Evolutionary conservation across 495 filamentous ascomycete species (phyloP).

Genomic region (Parmelia sp.): DNA sequence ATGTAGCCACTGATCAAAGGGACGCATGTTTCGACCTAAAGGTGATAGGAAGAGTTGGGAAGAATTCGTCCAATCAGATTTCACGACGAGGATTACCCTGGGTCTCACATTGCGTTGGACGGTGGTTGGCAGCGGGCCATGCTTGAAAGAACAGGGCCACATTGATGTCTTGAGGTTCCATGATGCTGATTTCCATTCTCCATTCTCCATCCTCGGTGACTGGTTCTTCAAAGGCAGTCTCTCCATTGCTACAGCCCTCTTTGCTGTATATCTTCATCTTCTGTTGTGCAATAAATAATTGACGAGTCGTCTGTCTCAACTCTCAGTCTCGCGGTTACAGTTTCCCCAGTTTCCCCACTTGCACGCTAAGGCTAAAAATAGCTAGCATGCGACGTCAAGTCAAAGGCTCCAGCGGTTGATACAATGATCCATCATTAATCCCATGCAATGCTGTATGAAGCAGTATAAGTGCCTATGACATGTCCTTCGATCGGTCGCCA

Average conservation of each 20-base stretch:
- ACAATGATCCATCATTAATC: not conserved
- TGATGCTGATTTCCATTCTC: too few relatives aligned
- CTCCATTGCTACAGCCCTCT: too few relatives aligned
- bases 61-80: not conserved
- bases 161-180: not conserved
- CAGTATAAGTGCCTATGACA: not conserved
- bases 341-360: not conserved
- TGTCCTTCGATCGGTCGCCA: conserved; percentile 23
- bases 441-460: not conserved
- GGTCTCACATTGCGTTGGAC: not conserved
- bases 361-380: conserved; percentile 3
- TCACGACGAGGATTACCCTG: not conserved
- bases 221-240: too few relatives aligned
- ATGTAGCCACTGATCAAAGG: too few relatives aligned
- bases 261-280: too few relatives aligned
- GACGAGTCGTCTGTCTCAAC: too few relatives aligned
- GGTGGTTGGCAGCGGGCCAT: not conserved
- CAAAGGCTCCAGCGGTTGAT: conserved; percentile 4
- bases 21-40: not conserved
- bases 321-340: not conserved
- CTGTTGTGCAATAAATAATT: too few relatives aligned
- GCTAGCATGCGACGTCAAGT: conserved; percentile 12
- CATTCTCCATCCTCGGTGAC: too few relatives aligned
- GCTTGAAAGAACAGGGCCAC: not conserved
- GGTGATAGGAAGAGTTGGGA: not conserved